A percentile compares a stretch with the other conserved stretches of the same genome.
phyloP scores from a whole-genome alignment of 805 yeast genomes.

The Yarrowia sp. region DNA sequence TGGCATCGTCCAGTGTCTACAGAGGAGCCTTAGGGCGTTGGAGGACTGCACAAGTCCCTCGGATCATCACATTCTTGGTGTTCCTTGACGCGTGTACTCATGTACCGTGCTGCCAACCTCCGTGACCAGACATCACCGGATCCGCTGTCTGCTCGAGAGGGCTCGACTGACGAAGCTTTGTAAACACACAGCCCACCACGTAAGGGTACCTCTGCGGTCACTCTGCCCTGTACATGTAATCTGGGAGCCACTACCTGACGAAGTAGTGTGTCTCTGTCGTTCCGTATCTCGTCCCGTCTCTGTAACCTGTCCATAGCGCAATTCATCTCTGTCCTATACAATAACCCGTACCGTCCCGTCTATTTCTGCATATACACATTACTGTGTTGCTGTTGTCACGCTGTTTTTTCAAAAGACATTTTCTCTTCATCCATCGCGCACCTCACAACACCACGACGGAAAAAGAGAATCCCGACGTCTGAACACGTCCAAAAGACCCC shows the following conservation, averaged over 20 bases:
- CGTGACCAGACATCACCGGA: conserved; percentile 6
- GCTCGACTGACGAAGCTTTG: not conserved
- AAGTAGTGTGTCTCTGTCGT: not conserved
- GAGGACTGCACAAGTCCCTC: no score
- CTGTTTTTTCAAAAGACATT: conserved; percentile 6
- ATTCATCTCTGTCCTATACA: not conserved
- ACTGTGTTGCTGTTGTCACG: conserved; percentile 37
- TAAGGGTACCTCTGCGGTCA: not conserved
- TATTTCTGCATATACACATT: conserved; percentile 20
- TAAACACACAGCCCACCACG: not conserved
- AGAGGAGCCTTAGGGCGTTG: not conserved
- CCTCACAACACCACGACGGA: conserved; percentile 9
- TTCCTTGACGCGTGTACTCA: not conserved
- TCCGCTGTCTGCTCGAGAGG: no score
- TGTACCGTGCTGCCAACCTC: conserved; percentile 30
- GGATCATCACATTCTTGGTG: conserved; percentile 15
- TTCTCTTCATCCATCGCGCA: conserved; percentile 36
- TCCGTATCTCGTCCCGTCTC: not conserved
- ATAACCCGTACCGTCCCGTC: conserved; percentile 19
- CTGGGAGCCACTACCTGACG: not conserved
- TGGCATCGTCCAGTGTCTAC: not conserved
- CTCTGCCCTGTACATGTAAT: conserved; percentile 1
- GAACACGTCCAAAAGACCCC: conserved; percentile 6
- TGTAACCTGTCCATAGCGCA: conserved; percentile 20
- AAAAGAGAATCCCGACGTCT: not conserved